Evolutionary conservation across 805 yeast species (phyloP), one percentile per base, ranked within the genome.

Genomic region (Metschnikowia cerradonensis): DNA sequence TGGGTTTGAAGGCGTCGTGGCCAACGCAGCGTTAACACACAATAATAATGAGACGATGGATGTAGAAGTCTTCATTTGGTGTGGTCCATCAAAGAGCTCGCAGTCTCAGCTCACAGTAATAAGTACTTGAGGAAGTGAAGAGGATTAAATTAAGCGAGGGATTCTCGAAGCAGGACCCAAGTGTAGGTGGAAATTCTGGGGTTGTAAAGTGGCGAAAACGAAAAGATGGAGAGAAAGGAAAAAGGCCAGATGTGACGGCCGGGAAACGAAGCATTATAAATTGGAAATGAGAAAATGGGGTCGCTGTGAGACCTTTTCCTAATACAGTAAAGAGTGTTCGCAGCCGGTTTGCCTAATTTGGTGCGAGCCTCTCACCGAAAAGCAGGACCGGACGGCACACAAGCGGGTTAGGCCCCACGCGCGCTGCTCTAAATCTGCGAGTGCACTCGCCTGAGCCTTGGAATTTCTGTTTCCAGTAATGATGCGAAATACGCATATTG

Each of bases 311-410:
- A 11, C n/a, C 40, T 47, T 48, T 54, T 48, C 59, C 57, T 43
- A 40, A 49, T 54, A 23, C 48, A 56, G 59, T 39, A 54, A 56
- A 44, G 45, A 20, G 47, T 22, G 52, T 56, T 56, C 57, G 59
- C 59, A 56, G 57, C 59, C 59, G 54, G 20, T 45, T 52, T 50
- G 26, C 58, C 52, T 38, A 42, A 40, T 39, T 15, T 32, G 57
- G 55, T 33, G 42, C 42, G 35, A 44, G n/a, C 36, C 23, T 34
- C 11, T 43, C 32, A 14, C 30, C 5, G 5, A 20, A 32, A 14
- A 19, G 45, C 14, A 20, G 11, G 4, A 4, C 11, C 6, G 7
- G 40, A 50, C 46, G 34, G 53, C 40, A 48, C 39, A 35, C 26
- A 20, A 11, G 17, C 26, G 20, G n/a, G 8, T 22, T 19, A 22